Conservation (phyloP, 306 rosid species). For the Malus sieversii region DNA sequence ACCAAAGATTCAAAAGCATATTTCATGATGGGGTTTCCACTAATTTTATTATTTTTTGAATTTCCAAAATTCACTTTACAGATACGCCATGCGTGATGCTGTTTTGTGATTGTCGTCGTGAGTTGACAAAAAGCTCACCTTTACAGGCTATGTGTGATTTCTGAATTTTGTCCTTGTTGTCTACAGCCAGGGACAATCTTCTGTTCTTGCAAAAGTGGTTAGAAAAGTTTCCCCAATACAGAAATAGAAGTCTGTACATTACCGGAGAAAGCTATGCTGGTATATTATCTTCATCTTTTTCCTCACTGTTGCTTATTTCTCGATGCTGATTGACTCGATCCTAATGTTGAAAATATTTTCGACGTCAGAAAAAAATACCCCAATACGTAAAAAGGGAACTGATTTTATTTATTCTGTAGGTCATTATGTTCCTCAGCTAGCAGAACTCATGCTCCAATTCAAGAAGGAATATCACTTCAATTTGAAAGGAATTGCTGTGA, state of each 20-base stretch:
- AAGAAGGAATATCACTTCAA: slow-evolving; percentile 35
- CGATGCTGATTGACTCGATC: background rate
- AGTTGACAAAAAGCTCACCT: slow-evolving; percentile 16
- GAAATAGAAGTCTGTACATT: slow-evolving; percentile 41
- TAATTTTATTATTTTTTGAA: background rate
- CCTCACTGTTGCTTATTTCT: background rate
- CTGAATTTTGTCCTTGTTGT: slow-evolving; percentile 23
- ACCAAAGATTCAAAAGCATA: slow-evolving; percentile 19
- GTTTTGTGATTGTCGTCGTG: slow-evolving; percentile 16
- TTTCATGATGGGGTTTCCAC: slow-evolving; percentile 23
- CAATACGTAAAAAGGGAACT: background rate
- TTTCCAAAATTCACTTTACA: slow-evolving; percentile 30
- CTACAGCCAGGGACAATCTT: slow-evolving; percentile 45
- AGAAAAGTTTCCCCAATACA: slow-evolving; percentile 41
- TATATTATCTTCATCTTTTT: background rate
- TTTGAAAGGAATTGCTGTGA: slow-evolving; percentile 53
- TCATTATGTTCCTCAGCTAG: slow-evolving; percentile 55
- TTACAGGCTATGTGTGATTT: slow-evolving; percentile 10
- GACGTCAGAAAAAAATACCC: background rate
- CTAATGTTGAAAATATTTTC: background rate
- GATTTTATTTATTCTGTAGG: slow-evolving; percentile 11
- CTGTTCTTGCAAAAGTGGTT: slow-evolving; percentile 47
- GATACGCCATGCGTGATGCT: slow-evolving; percentile 26
- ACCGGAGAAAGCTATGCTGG: slow-evolving; percentile 53
- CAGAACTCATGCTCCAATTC: slow-evolving; percentile 42